A percentile compares a stretch with the other conserved stretches of the same genome.
Evolutionary conservation across 192 early-diverging fungal genomes (phyloP).

Genomic region (Entophlyctis luteolus): DNA sequence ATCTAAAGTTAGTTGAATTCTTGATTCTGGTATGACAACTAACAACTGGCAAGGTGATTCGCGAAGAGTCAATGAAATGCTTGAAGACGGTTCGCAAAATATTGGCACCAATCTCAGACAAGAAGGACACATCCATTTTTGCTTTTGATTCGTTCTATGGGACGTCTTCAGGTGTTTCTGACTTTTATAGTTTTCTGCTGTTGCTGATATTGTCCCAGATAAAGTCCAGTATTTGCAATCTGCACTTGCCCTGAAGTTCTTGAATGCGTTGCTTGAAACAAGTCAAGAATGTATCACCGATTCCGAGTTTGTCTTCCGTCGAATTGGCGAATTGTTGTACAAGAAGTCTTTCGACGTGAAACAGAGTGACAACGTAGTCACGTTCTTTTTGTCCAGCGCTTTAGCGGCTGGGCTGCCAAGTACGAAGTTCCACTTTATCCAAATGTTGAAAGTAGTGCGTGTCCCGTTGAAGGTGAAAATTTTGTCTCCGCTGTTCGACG

Average conservation of each 20-base stretch:
- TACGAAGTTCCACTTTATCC: constrained; percentile 42
- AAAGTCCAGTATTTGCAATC: constrained; percentile 57
- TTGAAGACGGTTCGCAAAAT: constrained; percentile 49
- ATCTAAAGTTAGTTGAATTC: constrained; percentile 24
- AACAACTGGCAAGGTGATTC: constrained; percentile 39
- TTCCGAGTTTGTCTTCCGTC: constrained; percentile 32
- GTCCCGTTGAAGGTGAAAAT: constrained; percentile 57
- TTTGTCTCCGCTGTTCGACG: constrained; percentile 58
- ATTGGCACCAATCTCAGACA: not conserved
- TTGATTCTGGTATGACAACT: not conserved
- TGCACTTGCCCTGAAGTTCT: constrained; percentile 43
- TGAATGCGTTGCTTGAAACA: constrained; percentile 44
- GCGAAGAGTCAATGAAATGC: constrained; percentile 60
- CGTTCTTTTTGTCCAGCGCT: constrained; percentile 43
- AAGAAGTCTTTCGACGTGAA: not conserved
- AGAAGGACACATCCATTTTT: constrained; percentile 42
- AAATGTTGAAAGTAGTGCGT: constrained; percentile 44
- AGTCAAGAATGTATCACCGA: constrained; percentile 48
- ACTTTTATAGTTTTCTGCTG: not conserved
- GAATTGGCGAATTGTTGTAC: constrained; percentile 26
- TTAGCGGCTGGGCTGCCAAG: constrained; percentile 34
- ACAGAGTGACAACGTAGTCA: constrained; percentile 33
- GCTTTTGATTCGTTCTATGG: constrained; percentile 62
- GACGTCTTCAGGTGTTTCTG: constrained; percentile 16
- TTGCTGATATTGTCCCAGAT: not conserved